These are phyloP conservation scores for Aspergillus amoenus DNA, from an alignment of 2,329 filamentous ascomycete species.

Conservation along the genomic window DNA sequence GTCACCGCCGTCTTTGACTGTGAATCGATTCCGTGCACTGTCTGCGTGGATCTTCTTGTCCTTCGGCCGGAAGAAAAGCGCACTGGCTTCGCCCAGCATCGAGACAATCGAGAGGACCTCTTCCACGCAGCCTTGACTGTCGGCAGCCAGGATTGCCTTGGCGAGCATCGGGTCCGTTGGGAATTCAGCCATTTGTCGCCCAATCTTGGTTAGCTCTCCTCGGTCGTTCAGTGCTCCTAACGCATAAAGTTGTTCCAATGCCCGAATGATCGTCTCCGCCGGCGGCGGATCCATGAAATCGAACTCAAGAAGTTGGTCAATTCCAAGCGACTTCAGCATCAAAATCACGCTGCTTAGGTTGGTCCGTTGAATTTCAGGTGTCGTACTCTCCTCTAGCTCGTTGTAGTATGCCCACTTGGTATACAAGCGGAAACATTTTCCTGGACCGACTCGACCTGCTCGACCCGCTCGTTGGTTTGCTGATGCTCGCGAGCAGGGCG, in stretches of 20 bases:
- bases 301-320: slow-evolving; percentile 89
- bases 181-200: slow-evolving; percentile 93
- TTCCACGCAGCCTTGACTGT: slow-evolving; percentile 88
- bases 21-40: slow-evolving; percentile 83
- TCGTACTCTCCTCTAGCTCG: slow-evolving; percentile 88
- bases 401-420: slow-evolving; percentile 94
- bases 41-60: slow-evolving; percentile 98
- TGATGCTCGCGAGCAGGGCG: slow-evolving; percentile 85
- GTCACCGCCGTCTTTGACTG: slow-evolving; percentile 85
- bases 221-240: slow-evolving; percentile 85
- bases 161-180: slow-evolving; percentile 90
- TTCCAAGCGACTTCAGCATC: slow-evolving; percentile 82
- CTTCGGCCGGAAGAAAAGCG: slow-evolving; percentile 91
- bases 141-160: slow-evolving; percentile 82
- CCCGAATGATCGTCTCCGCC: slow-evolving; percentile 82
- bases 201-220: slow-evolving; percentile 85
- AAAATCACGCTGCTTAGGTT: slow-evolving; percentile 84
- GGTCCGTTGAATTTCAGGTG: slow-evolving; percentile 87
- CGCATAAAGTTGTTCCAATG: slow-evolving; percentile 87
- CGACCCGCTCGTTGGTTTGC: slow-evolving; percentile 91
- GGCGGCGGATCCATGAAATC: slow-evolving; percentile 95
- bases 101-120: slow-evolving; percentile 92
- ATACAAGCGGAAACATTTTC: slow-evolving; percentile 90
- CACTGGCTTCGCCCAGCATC: slow-evolving; percentile 85
- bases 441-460: slow-evolving; percentile 86